Evolutionary conservation across 257 asterid genomes (phyloP), one percentile per base, ranked within the genome.

Genomic region (Solanum pinnatisectum): DNA sequence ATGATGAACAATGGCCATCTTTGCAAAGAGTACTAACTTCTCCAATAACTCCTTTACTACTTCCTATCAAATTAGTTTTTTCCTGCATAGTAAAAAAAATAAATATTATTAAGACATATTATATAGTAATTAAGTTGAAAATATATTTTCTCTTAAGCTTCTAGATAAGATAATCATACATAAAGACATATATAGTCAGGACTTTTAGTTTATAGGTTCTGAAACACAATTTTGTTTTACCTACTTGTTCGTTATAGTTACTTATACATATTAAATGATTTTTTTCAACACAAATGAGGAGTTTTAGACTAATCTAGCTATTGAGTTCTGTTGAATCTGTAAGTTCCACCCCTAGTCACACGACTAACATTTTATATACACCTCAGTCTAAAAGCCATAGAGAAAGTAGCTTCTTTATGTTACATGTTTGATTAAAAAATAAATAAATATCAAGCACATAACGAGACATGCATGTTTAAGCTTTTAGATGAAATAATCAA

Each of bases 1-100:
- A 60, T 93, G 68, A 81, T 46, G 94, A 90, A 83, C 90, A 63
- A 23, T 52, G 87, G 49, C 76, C 88, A 52, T 88, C 89, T 63
- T 86, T 86, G 89, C 90, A 85, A 73, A 11, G 8, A 67, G 12
- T 33, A 13, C 37, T 44, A 3, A 7, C 82, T 59, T 87, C 94
- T 84, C 33, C 90, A 84, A 67, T 65, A 6, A 20, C 88, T 72
- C 87, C 83, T 32, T 20, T 78, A 68, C 36, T 84, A 78, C 79
- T 88, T 73, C 60, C 88, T 52, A 4, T 63, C 83, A 32, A 42
- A 59, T 59, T 59, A 65, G 27, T 4, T 15, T 84, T 25, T 84
- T 91, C 93, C 92, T 92, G 85, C 85, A 46, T 90, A n/a, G 0
- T 8, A 35, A 84, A 70, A 25, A 23, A 12, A 73, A 20, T 0